A percentile compares a stretch with the other conserved stretches of the same genome.
These are phyloP conservation scores for Globisporangium rhizosaccharum DNA, from an alignment of 352 stramenopile species.

Conservation along the genomic window DNA sequence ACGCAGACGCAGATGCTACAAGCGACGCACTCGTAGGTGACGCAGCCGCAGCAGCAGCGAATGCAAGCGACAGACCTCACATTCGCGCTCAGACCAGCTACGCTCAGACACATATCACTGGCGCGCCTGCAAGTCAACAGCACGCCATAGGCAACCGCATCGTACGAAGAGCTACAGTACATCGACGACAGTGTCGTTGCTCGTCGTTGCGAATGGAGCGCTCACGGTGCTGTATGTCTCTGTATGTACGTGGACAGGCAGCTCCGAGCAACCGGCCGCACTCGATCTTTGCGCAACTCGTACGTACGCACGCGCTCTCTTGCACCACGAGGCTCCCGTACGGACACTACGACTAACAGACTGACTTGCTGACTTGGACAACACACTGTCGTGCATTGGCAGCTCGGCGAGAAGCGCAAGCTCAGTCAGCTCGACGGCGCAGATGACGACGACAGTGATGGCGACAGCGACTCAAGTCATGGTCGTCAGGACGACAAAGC, in stretches of 20 bases:
- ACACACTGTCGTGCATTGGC: neutral
- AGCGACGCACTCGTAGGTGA: neutral
- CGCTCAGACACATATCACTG: too few species aligned
- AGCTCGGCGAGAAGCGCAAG: slow-evolving; percentile 11
- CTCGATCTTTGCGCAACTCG: neutral
- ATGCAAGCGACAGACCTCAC: neutral
- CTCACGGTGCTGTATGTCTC: too few species aligned
- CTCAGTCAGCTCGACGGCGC: slow-evolving; percentile 10
- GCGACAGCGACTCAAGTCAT: neutral
- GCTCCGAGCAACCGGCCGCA: too few species aligned
- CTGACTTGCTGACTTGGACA: neutral
- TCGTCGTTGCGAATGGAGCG: too few species aligned
- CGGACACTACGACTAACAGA: neutral
- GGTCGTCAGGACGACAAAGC: too few species aligned
- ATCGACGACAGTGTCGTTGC: too few species aligned
- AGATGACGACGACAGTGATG: slow-evolving; percentile 1
- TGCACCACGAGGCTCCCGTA: too few species aligned
- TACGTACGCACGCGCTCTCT: neutral
- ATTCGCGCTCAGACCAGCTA: neutral
- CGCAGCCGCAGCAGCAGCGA: neutral
- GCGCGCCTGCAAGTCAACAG: too few species aligned
- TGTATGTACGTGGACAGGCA: too few species aligned
- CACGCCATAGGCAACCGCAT: too few species aligned
- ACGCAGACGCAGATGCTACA: neutral
- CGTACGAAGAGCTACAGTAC: too few species aligned